Percentiles rank a stretch among this genome's conserved stretches.
phyloP scores from a whole-genome alignment of 352 stramenopile species.

The Globisporangium camurandrum region DNA sequence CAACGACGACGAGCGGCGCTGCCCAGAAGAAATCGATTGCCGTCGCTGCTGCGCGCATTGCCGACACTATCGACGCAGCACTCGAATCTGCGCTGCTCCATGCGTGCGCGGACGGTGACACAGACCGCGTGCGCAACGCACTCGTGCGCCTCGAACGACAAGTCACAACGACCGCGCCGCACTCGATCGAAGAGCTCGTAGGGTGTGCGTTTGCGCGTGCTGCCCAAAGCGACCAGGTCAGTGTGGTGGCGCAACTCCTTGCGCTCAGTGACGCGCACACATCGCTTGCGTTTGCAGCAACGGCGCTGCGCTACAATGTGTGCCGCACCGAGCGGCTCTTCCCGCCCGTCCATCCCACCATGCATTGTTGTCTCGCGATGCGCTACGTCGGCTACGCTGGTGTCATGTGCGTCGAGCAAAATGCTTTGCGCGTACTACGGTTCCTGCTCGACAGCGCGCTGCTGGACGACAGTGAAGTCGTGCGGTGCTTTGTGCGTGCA shows the following conservation, averaged over 20 bases:
- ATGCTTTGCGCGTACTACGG: constrained; percentile 22
- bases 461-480: constrained; percentile 29
- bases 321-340: constrained; percentile 28
- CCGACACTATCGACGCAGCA: neutral
- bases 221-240: constrained; percentile 8
- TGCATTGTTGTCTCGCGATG: constrained; percentile 28
- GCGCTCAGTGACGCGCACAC: neutral
- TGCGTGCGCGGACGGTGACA: constrained; percentile 5
- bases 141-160: constrained; percentile 5
- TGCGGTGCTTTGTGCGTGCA: constrained; percentile 26
- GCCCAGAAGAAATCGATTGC: neutral
- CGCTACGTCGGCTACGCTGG: constrained; percentile 35
- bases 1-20: too few relatives aligned
- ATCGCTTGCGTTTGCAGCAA: constrained; percentile 2
- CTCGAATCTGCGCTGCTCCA: constrained; percentile 7
- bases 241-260: constrained; percentile 9
- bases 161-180: neutral
- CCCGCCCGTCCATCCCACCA: constrained; percentile 9
- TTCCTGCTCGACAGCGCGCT: constrained; percentile 19
- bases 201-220: constrained; percentile 15
- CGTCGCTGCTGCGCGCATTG: neutral
- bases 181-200: constrained; percentile 15
- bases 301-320: constrained; percentile 20
- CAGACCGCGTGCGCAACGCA: constrained; percentile 2
- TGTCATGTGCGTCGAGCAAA: constrained; percentile 34